Percentiles rank a stretch among this genome's conserved stretches.
phyloP scores from a whole-genome alignment of 106 monocot genomes.

The Dioscorea alata region DNA sequence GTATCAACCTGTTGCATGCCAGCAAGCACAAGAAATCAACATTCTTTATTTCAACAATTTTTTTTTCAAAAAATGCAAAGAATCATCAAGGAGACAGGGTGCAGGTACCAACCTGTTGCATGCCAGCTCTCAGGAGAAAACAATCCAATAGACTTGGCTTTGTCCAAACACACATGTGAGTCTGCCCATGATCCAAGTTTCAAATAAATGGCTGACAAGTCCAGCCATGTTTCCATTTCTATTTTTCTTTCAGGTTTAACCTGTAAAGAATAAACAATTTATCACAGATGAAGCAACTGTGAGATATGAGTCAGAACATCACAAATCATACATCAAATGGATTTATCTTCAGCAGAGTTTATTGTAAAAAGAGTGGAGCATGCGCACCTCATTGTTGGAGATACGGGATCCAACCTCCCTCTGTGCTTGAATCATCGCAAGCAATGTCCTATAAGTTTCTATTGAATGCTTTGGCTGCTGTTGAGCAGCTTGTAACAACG shows the following conservation, averaged over 20 bases:
- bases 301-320: neutral
- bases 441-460: constrained; percentile 59
- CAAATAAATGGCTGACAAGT: constrained; percentile 61
- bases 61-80: too few relatives aligned
- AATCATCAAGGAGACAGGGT: neutral
- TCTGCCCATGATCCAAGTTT: constrained; percentile 48
- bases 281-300: neutral
- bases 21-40: constrained; percentile 1
- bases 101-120: constrained; percentile 43
- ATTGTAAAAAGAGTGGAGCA: neutral
- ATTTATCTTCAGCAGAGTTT: too few relatives aligned
- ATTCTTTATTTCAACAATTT: neutral
- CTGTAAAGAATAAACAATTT: constrained; percentile 21
- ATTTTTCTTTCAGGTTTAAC: constrained; percentile 18
- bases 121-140: constrained; percentile 64
- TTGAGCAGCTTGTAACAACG: constrained; percentile 45
- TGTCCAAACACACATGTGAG: constrained; percentile 60
- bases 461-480: constrained; percentile 55
- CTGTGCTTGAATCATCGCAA: constrained; percentile 37
- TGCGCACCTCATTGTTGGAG: constrained; percentile 20
- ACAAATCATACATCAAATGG: neutral
- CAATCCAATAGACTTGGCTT: constrained; percentile 39
- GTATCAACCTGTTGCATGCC: constrained; percentile 67
- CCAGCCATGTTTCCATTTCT: constrained; percentile 76
- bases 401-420: constrained; percentile 19